Base-by-base conservation (phyloP, 495 filamentous ascomycete genomes). In the Ramalina intermedia region DNA sequence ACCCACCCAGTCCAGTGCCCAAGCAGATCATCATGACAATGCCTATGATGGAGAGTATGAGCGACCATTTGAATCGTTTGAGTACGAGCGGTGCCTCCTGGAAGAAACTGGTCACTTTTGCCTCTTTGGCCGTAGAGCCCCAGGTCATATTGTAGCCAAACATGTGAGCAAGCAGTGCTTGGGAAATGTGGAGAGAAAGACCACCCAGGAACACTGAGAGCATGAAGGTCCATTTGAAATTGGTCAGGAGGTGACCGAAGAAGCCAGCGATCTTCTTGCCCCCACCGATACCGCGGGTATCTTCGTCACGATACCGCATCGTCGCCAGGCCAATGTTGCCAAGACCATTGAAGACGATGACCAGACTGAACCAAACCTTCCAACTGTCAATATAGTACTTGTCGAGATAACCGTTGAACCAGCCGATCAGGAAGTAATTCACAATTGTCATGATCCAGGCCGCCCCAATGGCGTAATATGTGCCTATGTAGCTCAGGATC, bases 391-490 rank as follows among this genome's bases (percentile, higher is more conserved):
- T 70, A 57, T 86, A 86, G 68, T 83, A 86, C 61, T 85, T 80
- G 63, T 86, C 82, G 43, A 86, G 64, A 59, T 81, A 78, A 4
- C 80, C 82, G 57, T 80, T 82, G 66, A 76, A 85, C 81, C 81
- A 84, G 41, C 82, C 84, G 48, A 85, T 76, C 44, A 82, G 63
- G 66, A 87, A 85, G 63, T 87, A 89, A 67, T 89, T 89, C 57
- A 69, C 69, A 4, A 79, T 71, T 2, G 84, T 88, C 69, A 89
- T 73, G 61, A 87, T 74, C 83, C 84, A 87, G 40, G 85, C 81
- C 6, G 82, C 80, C 23, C 76, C 84, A 52, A 89, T 82, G 47
- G 84, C 84, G 61, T 88, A 89, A 66, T 89, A 89, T 13, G 84
- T 88, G 14, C 85, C 84, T 52, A 89, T 85, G 59, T 89, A 89